These are phyloP conservation scores for Xylaria longipes DNA, from an alignment of 495 filamentous ascomycete species.

Conservation along the genomic window DNA sequence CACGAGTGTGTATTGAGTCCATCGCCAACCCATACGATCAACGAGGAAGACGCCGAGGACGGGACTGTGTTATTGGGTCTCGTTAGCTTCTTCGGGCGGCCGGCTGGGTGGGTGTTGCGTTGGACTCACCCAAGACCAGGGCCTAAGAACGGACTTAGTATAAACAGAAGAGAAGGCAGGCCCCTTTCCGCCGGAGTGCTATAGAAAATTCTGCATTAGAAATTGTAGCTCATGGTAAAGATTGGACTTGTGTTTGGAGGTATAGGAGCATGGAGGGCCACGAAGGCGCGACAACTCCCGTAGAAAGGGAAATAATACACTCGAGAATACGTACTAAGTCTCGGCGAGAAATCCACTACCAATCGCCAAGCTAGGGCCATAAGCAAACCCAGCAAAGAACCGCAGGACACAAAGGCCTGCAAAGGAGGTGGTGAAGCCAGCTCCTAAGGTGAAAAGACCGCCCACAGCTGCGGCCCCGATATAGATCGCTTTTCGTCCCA, in stretches of 20 bases:
- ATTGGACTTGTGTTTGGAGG: background rate
- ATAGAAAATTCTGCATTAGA: background rate
- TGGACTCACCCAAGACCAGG: constrained; percentile 54
- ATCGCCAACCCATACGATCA: constrained; percentile 65
- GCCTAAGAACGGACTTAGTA: constrained; percentile 65
- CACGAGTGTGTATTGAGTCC: constrained; percentile 57
- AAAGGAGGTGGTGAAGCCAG: constrained; percentile 62
- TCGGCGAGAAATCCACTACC: constrained; percentile 63
- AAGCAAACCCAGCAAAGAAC: constrained; percentile 66
- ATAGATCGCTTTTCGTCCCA: constrained; percentile 61
- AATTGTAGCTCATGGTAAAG: background rate
- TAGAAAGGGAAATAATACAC: background rate
- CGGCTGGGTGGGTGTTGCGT: background rate
- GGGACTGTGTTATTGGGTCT: constrained; percentile 46
- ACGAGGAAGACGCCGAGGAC: constrained; percentile 69
- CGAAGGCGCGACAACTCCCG: background rate
- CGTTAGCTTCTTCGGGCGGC: constrained; percentile 7
- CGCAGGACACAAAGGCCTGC: constrained; percentile 62
- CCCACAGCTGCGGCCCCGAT: constrained; percentile 55
- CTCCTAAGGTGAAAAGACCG: constrained; percentile 69
- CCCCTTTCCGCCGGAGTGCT: constrained; percentile 49
- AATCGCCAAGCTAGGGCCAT: constrained; percentile 61
- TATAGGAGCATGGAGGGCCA: background rate
- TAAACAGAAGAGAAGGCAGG: constrained; percentile 52
- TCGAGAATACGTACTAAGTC: constrained; percentile 40